phyloP scores from a whole-genome alignment of 2,329 filamentous ascomycete species.

The Cercospora nicotianae region DNA sequence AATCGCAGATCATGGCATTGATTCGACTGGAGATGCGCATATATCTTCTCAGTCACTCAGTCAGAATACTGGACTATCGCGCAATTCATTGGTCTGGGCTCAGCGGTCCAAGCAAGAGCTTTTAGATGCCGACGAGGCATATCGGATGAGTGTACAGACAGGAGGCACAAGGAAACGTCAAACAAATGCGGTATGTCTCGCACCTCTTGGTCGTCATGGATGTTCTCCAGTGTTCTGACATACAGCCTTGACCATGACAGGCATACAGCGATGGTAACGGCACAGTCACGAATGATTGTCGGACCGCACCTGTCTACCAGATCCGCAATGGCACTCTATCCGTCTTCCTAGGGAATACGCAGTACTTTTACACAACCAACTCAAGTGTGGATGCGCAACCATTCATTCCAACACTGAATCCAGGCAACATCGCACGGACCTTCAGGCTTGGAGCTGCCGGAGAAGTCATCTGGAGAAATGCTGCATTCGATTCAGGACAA shows the following conservation, averaged over 20 bases:
- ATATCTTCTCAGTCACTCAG: not conserved
- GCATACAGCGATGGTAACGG: constrained; percentile 30
- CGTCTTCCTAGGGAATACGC: not conserved
- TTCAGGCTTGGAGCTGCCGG: constrained; percentile 7
- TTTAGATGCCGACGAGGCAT: constrained; percentile 1
- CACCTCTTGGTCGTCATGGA: not conserved
- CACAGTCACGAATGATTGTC: constrained; percentile 24
- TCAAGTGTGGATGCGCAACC: constrained; percentile 2
- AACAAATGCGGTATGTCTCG: constrained; percentile 4
- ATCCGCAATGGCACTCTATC: constrained; percentile 13
- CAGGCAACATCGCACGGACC: not conserved
- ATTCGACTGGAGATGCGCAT: not conserved
- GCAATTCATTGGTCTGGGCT: not conserved
- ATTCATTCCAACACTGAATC: not conserved
- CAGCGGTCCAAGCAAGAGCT: not conserved
- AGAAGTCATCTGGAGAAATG: constrained; percentile 10
- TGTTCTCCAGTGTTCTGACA: not conserved
- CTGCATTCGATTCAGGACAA: constrained; percentile 10
- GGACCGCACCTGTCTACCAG: constrained; percentile 8
- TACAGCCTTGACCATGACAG: not conserved
- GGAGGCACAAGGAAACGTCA: not conserved
- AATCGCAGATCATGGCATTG: not conserved
- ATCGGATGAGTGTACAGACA: constrained; percentile 3
- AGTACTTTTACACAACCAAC: constrained; percentile 14
- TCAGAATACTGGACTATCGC: not conserved